These are phyloP conservation scores for Cercophora newfieldiana DNA, from an alignment of 495 filamentous ascomycete genomes.

Conservation along the genomic window DNA sequence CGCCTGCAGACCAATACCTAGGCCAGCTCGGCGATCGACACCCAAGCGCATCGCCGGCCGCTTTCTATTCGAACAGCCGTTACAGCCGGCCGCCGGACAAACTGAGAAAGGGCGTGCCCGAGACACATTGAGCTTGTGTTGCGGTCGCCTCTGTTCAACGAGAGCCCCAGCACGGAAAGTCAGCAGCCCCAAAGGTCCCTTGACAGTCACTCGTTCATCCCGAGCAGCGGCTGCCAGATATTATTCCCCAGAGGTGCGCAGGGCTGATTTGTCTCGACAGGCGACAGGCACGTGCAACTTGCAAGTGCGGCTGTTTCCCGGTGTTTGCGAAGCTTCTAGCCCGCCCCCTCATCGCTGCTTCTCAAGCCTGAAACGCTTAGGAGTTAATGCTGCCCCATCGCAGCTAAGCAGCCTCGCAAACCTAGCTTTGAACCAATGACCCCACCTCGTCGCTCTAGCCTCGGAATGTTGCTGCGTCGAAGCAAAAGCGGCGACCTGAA, in stretches of 20 bases:
- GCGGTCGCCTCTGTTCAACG: background rate
- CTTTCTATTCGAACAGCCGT: background rate
- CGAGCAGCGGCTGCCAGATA: conserved; percentile 5
- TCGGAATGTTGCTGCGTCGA: conserved; percentile 72
- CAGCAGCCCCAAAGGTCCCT: background rate
- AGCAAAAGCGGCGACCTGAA: conserved; percentile 78
- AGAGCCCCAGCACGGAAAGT: background rate
- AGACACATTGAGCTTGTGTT: background rate
- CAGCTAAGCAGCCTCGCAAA: conserved; percentile 26
- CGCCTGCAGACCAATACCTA: background rate
- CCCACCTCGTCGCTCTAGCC: conserved; percentile 52
- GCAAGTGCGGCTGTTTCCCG: conserved; percentile 11
- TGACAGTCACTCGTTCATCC: background rate
- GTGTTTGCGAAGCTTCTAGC: conserved; percentile 4
- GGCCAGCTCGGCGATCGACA: background rate
- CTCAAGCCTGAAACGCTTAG: conserved; percentile 17
- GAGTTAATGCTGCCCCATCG: conserved; percentile 26
- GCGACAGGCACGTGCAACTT: conserved; percentile 14
- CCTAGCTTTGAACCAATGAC: conserved; percentile 40
- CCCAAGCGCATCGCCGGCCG: background rate
- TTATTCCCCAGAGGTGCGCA: background rate
- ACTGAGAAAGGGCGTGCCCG: background rate
- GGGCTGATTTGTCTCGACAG: conserved; percentile 14
- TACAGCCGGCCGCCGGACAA: background rate
- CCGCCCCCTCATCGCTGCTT: conserved; percentile 18